These are phyloP conservation scores for Coemansia sp. DNA, from an alignment of 192 early-diverging fungal species.

Conservation along the genomic window DNA sequence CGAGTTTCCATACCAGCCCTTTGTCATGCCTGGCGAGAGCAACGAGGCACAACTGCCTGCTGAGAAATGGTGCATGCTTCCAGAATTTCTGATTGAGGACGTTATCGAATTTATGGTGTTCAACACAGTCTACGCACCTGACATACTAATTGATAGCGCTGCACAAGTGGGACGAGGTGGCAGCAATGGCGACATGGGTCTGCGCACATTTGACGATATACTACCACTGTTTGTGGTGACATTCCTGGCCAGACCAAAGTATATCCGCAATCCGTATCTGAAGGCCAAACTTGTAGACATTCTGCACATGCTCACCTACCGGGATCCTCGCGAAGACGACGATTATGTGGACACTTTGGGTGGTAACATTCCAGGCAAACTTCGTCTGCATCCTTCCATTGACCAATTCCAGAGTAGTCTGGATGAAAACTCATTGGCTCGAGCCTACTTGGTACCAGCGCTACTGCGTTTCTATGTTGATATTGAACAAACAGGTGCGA, in stretches of 20 bases:
- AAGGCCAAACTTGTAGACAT: conserved; percentile 94
- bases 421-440: conserved; percentile 72
- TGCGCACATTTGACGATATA: conserved; percentile 51
- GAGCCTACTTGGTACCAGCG: conserved; percentile 73
- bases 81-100: conserved; percentile 93
- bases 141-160: conserved; percentile 33
- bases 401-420: conserved; percentile 56
- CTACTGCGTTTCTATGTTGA: conserved; percentile 95
- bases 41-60: conserved; percentile 1
- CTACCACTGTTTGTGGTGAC: conserved; percentile 69
- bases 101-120: conserved; percentile 59
- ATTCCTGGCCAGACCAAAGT: conserved; percentile 73
- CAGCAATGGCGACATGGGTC: conserved; percentile 4
- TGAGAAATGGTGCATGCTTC: conserved; percentile 66
- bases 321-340: conserved; percentile 36
- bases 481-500: conserved; percentile 90
- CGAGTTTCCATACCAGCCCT: conserved; percentile 37
- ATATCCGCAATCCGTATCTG: conserved; percentile 92
- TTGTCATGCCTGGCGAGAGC: conserved; percentile 35
- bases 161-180: conserved; percentile 36
- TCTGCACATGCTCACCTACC: conserved; percentile 45
- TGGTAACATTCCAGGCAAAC: conserved; percentile 66
- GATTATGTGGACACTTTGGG: conserved; percentile 69
- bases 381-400: conserved; percentile 63
- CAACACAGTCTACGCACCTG: conserved; percentile 24